These are phyloP conservation scores for Akanthomyces lecanii DNA, from an alignment of 2,329 filamentous ascomycete species.

Conservation along the genomic window DNA sequence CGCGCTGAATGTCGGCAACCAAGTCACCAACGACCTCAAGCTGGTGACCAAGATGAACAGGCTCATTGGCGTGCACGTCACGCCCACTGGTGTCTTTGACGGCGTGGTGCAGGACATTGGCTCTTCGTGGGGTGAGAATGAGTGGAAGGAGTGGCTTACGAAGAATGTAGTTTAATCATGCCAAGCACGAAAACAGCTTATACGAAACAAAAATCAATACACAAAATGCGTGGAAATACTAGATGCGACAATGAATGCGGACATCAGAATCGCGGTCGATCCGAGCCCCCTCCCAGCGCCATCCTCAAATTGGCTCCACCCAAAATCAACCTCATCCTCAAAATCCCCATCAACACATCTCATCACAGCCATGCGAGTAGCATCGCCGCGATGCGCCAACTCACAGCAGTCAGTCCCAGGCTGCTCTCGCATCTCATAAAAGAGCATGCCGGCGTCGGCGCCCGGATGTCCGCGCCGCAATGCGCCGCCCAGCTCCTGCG, in stretches of 20 bases:
- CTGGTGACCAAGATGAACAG: constrained; percentile 75
- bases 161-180: constrained; percentile 43
- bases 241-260: not conserved
- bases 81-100: constrained; percentile 85
- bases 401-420: not conserved
- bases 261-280: not conserved
- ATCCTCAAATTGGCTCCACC: constrained; percentile 6
- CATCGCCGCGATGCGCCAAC: not conserved
- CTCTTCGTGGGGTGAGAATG: constrained; percentile 70
- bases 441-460: not conserved
- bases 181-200: not conserved
- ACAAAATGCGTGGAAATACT: not conserved
- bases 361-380: not conserved
- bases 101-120: constrained; percentile 78
- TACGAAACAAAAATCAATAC: not conserved
- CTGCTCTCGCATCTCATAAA: not conserved
- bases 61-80: constrained; percentile 80
- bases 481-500: not conserved
- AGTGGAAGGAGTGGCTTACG: constrained; percentile 82
- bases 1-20: constrained; percentile 72
- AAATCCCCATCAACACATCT: not conserved
- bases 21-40: constrained; percentile 81
- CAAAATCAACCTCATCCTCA: not conserved
- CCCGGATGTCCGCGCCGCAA: not conserved
- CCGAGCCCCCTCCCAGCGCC: not conserved